These are phyloP conservation scores for Suillus americanus DNA, from an alignment of 768 basidiomycete species.

Conservation along the genomic window DNA sequence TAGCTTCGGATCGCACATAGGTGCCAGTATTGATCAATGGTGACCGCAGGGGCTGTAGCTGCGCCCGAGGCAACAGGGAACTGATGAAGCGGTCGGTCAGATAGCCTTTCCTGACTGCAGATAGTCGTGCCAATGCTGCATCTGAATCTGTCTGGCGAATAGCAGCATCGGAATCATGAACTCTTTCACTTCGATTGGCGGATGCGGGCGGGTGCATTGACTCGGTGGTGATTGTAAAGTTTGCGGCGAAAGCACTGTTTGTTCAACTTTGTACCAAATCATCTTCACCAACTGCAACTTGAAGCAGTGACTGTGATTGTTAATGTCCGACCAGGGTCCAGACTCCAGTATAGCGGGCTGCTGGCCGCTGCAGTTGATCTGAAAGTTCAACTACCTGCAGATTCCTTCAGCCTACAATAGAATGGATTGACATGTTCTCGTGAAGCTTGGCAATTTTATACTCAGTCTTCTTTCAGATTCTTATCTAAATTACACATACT, in stretches of 20 bases:
- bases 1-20: constrained; percentile 75
- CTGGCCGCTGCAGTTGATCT: too few species aligned
- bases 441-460: background rate
- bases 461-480: background rate
- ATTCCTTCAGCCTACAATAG: too few species aligned
- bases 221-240: background rate
- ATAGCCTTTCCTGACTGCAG: constrained; percentile 83
- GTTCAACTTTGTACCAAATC: background rate
- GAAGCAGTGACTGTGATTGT: too few species aligned
- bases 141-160: constrained; percentile 81
- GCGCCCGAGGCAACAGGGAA: constrained; percentile 65
- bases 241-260: background rate
- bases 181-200: constrained; percentile 13
- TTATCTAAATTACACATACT: background rate
- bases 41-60: constrained; percentile 58
- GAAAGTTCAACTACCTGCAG: too few species aligned
- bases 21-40: constrained; percentile 97
- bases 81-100: constrained; percentile 73
- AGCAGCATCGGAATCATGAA: constrained; percentile 53
- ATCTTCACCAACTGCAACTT: too few species aligned
- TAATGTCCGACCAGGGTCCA: too few species aligned
- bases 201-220: constrained; percentile 5
- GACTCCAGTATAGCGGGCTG: too few species aligned
- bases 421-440: background rate
- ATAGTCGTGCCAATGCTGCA: constrained; percentile 79